A percentile compares a stretch with the other conserved stretches of the same genome.
Evolutionary conservation across 1,284 basidiomycete species (phyloP).

Genomic region (Rhodotorula sp.): DNA sequence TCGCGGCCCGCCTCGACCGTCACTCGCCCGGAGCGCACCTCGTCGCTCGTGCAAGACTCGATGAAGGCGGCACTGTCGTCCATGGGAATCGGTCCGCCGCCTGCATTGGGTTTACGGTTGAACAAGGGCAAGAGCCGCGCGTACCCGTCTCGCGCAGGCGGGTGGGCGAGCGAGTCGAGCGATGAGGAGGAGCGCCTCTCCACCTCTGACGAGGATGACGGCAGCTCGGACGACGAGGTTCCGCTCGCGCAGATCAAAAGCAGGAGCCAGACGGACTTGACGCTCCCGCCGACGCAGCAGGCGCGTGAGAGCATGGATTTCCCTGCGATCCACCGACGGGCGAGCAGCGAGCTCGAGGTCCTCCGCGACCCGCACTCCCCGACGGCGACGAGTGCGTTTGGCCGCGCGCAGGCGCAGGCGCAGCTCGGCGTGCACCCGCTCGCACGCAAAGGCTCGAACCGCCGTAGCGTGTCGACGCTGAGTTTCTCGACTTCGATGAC

Average conservation of each 20-base stretch:
- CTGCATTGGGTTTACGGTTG: no score
- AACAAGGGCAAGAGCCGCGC: conserved; percentile 11
- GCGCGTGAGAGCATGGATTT: background rate
- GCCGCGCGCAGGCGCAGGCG: conserved; percentile 2
- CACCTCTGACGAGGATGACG: background rate
- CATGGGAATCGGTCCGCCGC: conserved; percentile 10
- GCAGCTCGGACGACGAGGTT: conserved; percentile 33
- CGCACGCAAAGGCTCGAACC: conserved; percentile 20
- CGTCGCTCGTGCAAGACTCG: conserved; percentile 19
- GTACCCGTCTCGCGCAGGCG: background rate
- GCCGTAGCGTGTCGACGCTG: conserved; percentile 30
- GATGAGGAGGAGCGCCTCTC: conserved; percentile 26
- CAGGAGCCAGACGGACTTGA: conserved; percentile 25
- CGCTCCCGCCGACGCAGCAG: background rate
- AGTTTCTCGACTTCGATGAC: conserved; percentile 25
- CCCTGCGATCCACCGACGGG: background rate
- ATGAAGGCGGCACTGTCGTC: conserved; percentile 13
- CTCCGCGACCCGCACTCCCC: conserved; percentile 13
- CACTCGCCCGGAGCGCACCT: conserved; percentile 1
- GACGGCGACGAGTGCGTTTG: conserved; percentile 4
- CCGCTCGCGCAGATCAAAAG: conserved; percentile 32
- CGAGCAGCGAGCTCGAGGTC: conserved; percentile 25
- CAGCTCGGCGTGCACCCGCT: conserved; percentile 9
- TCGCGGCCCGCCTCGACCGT: background rate
- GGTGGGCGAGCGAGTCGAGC: conserved; percentile 30